A percentile compares a stretch with the other conserved stretches of the same genome.
Evolutionary conservation across 331 rosid species (phyloP).

Genomic region (Phaseolus coccineus): DNA sequence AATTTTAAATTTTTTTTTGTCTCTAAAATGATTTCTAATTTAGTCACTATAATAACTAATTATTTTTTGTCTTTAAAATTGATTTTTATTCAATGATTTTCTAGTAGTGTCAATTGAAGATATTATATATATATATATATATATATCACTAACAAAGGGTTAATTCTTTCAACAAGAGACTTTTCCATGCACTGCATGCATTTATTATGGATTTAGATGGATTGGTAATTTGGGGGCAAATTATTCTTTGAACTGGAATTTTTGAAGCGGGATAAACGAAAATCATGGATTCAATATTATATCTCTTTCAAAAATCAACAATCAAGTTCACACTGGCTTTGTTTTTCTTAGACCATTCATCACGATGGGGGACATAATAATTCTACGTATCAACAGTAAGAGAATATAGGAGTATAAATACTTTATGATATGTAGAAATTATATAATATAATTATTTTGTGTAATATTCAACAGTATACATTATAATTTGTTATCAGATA

Average conservation of each 20-base stretch:
- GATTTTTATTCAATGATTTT: no score
- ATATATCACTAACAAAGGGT: neutral
- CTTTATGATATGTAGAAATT: neutral
- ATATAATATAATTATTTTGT: neutral
- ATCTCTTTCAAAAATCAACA: neutral
- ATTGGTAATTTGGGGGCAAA: neutral
- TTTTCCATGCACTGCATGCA: neutral
- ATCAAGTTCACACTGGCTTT: neutral
- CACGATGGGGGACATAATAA: neutral
- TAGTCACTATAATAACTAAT: no score
- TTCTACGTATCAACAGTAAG: neutral
- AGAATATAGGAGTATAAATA: neutral
- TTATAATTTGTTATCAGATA: neutral
- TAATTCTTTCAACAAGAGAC: neutral
- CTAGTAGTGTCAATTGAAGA: no score
- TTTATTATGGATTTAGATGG: conserved; percentile 1
- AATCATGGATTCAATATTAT: neutral
- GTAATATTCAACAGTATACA: neutral
- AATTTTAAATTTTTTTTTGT: no score
- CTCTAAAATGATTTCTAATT: no score
- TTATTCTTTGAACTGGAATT: neutral
- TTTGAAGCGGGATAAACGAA: neutral
- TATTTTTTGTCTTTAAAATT: no score
- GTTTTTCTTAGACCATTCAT: neutral
- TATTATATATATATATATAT: no score